Percentiles rank a stretch among this genome's conserved stretches.
Conservation (phyloP, 2,329 filamentous ascomycete genomes). For the Hypoxylon sp. region DNA sequence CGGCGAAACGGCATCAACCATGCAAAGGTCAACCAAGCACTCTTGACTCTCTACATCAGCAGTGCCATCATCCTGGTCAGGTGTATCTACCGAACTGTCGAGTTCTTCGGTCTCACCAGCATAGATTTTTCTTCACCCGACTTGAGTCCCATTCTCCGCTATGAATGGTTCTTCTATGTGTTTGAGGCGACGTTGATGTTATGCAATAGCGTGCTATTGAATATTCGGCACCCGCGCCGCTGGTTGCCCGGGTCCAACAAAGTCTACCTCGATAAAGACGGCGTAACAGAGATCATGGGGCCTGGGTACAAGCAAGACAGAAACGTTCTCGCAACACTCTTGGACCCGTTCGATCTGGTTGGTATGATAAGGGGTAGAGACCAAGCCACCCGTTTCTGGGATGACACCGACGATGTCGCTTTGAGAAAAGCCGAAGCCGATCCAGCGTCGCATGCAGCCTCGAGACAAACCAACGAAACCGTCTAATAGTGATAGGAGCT, state of each 20-base stretch:
- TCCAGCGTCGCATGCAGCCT: background rate
- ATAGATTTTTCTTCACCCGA: constrained; percentile 58
- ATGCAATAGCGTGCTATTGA: constrained; percentile 65
- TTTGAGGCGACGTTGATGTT: constrained; percentile 71
- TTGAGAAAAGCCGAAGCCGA: constrained; percentile 10
- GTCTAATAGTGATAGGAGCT: constrained; percentile 10
- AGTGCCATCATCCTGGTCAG: constrained; percentile 65
- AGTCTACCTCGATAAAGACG: constrained; percentile 66
- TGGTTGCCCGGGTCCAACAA: constrained; percentile 65
- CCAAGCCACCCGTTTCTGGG: constrained; percentile 57
- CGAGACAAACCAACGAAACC: background rate
- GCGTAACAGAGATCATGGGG: constrained; percentile 64
- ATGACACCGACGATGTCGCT: constrained; percentile 38
- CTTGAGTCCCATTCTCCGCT: constrained; percentile 64
- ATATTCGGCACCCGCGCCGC: constrained; percentile 65
- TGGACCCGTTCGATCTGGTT: constrained; percentile 60
- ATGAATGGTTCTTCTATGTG: constrained; percentile 73
- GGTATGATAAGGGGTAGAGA: constrained; percentile 55
- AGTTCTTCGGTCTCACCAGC: constrained; percentile 68
- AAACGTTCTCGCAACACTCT: constrained; percentile 59
- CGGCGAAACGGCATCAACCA: constrained; percentile 55
- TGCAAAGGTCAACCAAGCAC: constrained; percentile 53
- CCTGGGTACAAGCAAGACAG: constrained; percentile 66
- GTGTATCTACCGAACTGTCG: constrained; percentile 71
- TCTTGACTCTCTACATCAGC: constrained; percentile 67